Base-by-base conservation (phyloP, 2,329 filamentous ascomycete species). In the Rhynchosporium agropyri region DNA sequence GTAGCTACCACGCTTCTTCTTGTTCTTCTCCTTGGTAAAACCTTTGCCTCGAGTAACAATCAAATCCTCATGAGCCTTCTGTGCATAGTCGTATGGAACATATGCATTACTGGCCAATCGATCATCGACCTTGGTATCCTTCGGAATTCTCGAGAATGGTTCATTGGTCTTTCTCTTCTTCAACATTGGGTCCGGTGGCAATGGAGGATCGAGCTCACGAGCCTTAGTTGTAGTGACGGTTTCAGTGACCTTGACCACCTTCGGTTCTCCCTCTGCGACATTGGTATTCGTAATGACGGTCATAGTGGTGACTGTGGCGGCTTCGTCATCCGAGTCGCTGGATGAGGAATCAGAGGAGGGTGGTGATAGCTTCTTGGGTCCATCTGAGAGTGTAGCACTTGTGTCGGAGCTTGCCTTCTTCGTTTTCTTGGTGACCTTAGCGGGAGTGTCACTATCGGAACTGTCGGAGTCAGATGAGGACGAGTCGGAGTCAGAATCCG, bases 11-110 rank as follows among this genome's bases (percentile, higher is more conserved):
- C 87, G 84, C 83, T 92, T 93, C 84, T 92, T 95, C 83, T 99
- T 99, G 80, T 99, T 99, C 87, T 99, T 99, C 81, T 98, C 95
- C 82, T 99, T 99, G 64, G 94, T 98, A 79, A 99, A 99, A 3
- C 92, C 92, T 80, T 97, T 98, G 72, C 95, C 95, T 76, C 89
- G 91, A 38, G 94, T 98, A 45, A 97, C 85, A 55, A 92, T 91
- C 67, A 99, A 80, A 74, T 97, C 93, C 69, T 92, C 85, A 74
- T 93, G 91, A 8, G 96, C 96, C 70, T 87, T 87, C 71, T 95
- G 89, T 29, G 93, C 94, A 78, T 98, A 99, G 67, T 90, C 88
- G 75, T 97, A 92, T 28, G 87, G 82, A 10, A 91, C 82, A 75
- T 94, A 98, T 13, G 84, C 85, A 77, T 98, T 97, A 70, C 89